Evolutionary conservation across 1,139 yeast species (phyloP), one percentile per base, ranked within the genome.

Genomic region (Candida sp.): DNA sequence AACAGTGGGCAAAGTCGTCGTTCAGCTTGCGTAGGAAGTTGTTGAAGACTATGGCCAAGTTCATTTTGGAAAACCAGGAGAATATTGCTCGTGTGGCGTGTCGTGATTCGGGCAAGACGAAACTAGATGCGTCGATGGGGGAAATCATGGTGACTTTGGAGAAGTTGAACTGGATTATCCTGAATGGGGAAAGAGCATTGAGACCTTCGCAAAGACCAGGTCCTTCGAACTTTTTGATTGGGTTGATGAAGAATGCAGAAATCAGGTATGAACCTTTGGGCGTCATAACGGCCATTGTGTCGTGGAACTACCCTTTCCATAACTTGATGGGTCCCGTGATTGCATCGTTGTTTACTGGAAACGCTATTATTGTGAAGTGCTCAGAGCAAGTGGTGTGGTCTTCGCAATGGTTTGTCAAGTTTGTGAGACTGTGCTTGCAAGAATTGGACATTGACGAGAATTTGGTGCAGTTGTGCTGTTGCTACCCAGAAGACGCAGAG

Each of bases 381-480:
- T 90, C 97, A 4, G 99, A 94, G 68, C 90, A 91, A 62, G 98
- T 94, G 2, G 88, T 90, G 37, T 94, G 98, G 98, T 90, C 97
- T 9, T 89, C 97, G 7, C 83, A 78, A 54, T 89, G 88, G 77
- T 94, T 88, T 63, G 77, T 89, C 46, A 70, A 68, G 37, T 75
- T 94, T 66, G 88, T 91, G 11, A 86, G 83, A 61, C 76, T 85
- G 8, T 91, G 94, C 8, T 77, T 94, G 50, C 80, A 78, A 51
- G 83, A 83, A 56, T 87, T 94, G 63, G 91, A 89, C 7, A 83
- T 85, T 57, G 87, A 88, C 63, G 93, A 90, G 47, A 83, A 91
- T 56, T 73, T 94, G 59, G 96, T 93, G 7, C 98, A 94, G 68
- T 75, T 93, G 53, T 86, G 89, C 43, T 84, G 81, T 58, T 81